These are phyloP conservation scores for Ophiocordyceps sinensis DNA, from an alignment of 2,329 filamentous ascomycete genomes.

Conservation along the genomic window DNA sequence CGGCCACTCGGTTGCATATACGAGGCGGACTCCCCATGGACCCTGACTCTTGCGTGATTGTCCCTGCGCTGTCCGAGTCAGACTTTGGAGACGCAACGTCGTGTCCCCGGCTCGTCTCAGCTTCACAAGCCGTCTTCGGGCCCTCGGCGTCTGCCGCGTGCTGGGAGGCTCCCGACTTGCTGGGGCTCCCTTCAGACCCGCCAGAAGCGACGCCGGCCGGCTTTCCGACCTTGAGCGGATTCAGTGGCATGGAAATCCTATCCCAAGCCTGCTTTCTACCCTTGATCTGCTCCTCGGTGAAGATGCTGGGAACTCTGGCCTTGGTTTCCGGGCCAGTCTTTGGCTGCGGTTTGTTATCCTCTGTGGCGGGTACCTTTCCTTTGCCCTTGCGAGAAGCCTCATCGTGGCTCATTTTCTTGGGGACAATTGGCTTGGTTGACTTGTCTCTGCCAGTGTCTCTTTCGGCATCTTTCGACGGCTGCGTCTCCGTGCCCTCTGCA, in stretches of 20 bases:
- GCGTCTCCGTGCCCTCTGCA: neutral
- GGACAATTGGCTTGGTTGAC: too few species aligned
- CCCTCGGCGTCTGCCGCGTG: too few species aligned
- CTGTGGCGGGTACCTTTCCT: neutral
- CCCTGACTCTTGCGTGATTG: neutral
- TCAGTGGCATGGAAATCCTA: slow-evolving; percentile 19
- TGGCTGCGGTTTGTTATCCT: neutral
- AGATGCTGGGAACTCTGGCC: slow-evolving; percentile 7
- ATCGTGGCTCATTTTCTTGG: too few species aligned
- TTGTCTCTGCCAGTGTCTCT: too few species aligned
- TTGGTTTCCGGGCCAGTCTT: slow-evolving; percentile 1
- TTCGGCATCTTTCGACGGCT: neutral
- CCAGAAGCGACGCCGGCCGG: neutral
- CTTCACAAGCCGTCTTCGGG: too few species aligned
- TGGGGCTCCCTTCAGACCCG: too few species aligned
- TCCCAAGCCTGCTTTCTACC: slow-evolving; percentile 16
- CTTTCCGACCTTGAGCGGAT: slow-evolving; percentile 6
- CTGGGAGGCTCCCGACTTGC: too few species aligned
- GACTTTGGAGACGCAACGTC: neutral
- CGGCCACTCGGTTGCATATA: neutral
- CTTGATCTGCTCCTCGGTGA: slow-evolving; percentile 17
- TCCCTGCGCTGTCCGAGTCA: neutral
- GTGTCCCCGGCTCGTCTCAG: neutral
- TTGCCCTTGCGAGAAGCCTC: neutral
- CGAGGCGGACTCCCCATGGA: neutral